Base-by-base conservation (phyloP, 768 basidiomycete genomes). In the Kwoniella bestiolae region DNA sequence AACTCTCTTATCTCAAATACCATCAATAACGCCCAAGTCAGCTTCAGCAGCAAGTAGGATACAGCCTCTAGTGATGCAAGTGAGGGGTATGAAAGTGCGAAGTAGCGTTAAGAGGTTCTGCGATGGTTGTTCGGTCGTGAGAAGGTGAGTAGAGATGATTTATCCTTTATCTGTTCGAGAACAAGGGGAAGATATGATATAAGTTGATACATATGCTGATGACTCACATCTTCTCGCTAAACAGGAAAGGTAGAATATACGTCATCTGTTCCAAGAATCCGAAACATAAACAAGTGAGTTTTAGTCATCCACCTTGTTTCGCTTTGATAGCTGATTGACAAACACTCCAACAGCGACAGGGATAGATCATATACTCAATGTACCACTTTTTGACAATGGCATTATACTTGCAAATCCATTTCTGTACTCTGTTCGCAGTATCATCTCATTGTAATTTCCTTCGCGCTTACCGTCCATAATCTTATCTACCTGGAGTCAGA, bases 51-150 rank as follows among this genome's bases (percentile, higher is more conserved):
- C 18, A 41, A 41, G 38, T 12, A 46, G 50, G 38, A 21, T 14
- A 23, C 49, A 47, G 28, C 62, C 62, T 2, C 9, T 44, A 16
- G 31, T 56, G 18, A 55, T 60, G 34, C 77, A 76, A 57, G 60
- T 73, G 3, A 50, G 83, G 50, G 92, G 93, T 51, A 94, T 96
- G 91, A 99, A 99, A 84, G 94, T 98, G 65, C 88, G 95, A 68
- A 90, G 91, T 25, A 92, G 92, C 3, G 91, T 98, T 72, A 96
- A 94, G 84, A 83, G 87, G 58, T 91, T 95, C 87, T 99, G 95
- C 81, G 92, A 94, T 67, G 92, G 93, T 12, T 99, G 95, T 83
- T 88, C 84, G 70, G 83, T 95, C 52, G 95, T 97, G 35, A 86
- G 85, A 81, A 84, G 81, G 79, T 79, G 55, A 67, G 78, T 69